Conservation (phyloP, 768 basidiomycete species). For the Pleurotus giganteus region DNA sequence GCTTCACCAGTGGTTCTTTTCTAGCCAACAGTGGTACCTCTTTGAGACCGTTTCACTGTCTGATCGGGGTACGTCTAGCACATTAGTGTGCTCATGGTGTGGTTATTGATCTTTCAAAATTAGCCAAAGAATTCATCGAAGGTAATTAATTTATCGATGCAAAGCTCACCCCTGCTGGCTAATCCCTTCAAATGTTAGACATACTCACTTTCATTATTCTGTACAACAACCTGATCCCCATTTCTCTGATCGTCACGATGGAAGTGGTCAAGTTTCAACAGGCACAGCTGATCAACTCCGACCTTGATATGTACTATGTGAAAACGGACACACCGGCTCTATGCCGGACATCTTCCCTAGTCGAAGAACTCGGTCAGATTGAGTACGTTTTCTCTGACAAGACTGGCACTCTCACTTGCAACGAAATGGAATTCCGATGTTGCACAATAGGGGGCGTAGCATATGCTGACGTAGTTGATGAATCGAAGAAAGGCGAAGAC, state of each 20-base stretch:
- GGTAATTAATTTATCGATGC: conserved; percentile 39
- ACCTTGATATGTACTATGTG: conserved; percentile 97
- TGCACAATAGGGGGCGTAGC: conserved; percentile 86
- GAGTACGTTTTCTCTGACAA: conserved; percentile 96
- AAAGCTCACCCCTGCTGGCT: not conserved
- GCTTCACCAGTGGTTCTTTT: conserved; percentile 67
- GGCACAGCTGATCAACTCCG: conserved; percentile 94
- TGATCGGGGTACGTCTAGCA: conserved; percentile 52
- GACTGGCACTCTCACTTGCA: conserved; percentile 92
- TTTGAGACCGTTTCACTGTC: conserved; percentile 56
- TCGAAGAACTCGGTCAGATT: conserved; percentile 98
- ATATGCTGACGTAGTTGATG: conserved; percentile 91
- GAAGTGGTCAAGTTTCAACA: conserved; percentile 99
- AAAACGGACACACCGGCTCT: conserved; percentile 94
- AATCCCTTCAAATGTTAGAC: conserved; percentile 44
- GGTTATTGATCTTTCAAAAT: conserved; percentile 1
- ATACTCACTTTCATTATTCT: conserved; percentile 98
- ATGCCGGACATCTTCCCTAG: conserved; percentile 96
- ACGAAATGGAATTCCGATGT: conserved; percentile 97
- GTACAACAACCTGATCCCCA: conserved; percentile 98
- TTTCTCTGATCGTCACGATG: conserved; percentile 99
- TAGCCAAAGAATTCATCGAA: conserved; percentile 81
- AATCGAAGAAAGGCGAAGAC: conserved; percentile 67
- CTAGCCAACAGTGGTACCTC: conserved; percentile 89
- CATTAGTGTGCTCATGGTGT: conserved; percentile 8